Evolutionary conservation across 2,329 filamentous ascomycete species (phyloP).

Genomic region (Xylaria multiplex): DNA sequence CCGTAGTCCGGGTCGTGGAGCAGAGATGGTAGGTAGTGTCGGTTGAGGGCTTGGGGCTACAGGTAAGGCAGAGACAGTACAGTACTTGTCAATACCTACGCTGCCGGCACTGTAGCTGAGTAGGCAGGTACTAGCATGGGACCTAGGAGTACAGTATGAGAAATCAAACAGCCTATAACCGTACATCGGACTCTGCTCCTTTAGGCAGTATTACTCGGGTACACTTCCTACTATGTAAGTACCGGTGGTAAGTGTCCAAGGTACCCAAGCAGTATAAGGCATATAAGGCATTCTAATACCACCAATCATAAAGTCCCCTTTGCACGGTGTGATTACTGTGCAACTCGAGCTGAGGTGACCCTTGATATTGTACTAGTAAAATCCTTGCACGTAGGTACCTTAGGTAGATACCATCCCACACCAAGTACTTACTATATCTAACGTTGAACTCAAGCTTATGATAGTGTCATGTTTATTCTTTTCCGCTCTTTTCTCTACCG

Average conservation of each 20-base stretch:
- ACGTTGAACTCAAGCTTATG: neutral
- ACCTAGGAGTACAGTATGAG: too few relatives aligned
- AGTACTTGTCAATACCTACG: too few relatives aligned
- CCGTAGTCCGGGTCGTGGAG: neutral
- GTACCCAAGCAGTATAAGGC: neutral
- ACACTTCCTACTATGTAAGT: neutral
- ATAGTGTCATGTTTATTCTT: neutral
- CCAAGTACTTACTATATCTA: neutral
- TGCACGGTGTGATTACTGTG: neutral
- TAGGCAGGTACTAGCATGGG: too few relatives aligned
- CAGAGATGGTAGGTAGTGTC: neutral
- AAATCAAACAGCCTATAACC: too few relatives aligned
- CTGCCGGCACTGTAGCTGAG: too few relatives aligned
- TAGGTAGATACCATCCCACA: too few relatives aligned
- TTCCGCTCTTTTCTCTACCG: too few relatives aligned
- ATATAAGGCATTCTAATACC: neutral
- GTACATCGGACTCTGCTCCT: too few relatives aligned
- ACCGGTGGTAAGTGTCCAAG: neutral
- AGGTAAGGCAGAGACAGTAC: neutral
- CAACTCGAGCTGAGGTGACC: slow-evolving; percentile 11
- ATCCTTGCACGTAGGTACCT: neutral
- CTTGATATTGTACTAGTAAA: neutral
- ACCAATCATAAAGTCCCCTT: slow-evolving; percentile 4
- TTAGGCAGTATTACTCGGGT: too few relatives aligned
- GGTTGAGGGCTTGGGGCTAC: slow-evolving; percentile 4